phyloP scores from a whole-genome alignment of 805 yeast genomes.

The Nakazawaea molendinolei region DNA sequence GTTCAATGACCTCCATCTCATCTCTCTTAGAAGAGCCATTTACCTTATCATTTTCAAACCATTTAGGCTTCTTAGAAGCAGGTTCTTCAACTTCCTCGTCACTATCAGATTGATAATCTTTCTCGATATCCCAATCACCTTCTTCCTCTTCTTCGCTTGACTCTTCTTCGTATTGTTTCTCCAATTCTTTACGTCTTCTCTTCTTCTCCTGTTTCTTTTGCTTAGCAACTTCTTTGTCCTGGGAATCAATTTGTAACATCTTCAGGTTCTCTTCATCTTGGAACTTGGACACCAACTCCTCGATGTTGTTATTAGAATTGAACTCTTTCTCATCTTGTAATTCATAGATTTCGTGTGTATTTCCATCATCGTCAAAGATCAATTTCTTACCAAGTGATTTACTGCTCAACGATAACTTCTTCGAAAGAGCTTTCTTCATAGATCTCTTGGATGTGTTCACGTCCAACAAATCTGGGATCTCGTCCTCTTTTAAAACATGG shows the following conservation, averaged over 20 bases:
- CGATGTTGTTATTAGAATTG: constrained; percentile 54
- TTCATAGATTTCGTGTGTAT: constrained; percentile 86
- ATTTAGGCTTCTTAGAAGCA: constrained; percentile 32
- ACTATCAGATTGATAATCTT: constrained; percentile 29
- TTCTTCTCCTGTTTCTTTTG: constrained; percentile 83
- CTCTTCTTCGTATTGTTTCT: constrained; percentile 40
- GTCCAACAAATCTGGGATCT: constrained; percentile 49
- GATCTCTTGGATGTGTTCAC: constrained; percentile 77
- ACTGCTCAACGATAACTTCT: constrained; percentile 58
- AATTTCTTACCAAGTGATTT: constrained; percentile 72
- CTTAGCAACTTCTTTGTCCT: constrained; percentile 72
- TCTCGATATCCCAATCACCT: constrained; percentile 32
- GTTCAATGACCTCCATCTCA: constrained; percentile 65
- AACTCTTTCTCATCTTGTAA: constrained; percentile 87
- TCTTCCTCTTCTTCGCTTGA: constrained; percentile 16
- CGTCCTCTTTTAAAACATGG: constrained; percentile 58
- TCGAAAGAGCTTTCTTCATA: constrained; percentile 79
- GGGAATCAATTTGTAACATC: constrained; percentile 67
- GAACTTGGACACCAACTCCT: constrained; percentile 58
- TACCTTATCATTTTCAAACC: constrained; percentile 37
- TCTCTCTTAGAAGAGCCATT: constrained; percentile 20
- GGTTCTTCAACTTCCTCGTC: constrained; percentile 28
- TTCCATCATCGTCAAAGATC: constrained; percentile 91
- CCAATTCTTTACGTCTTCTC: constrained; percentile 77
- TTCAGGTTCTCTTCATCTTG: constrained; percentile 57